Conservation (phyloP, 768 basidiomycete species). For the Psilocybe cyanescens region DNA sequence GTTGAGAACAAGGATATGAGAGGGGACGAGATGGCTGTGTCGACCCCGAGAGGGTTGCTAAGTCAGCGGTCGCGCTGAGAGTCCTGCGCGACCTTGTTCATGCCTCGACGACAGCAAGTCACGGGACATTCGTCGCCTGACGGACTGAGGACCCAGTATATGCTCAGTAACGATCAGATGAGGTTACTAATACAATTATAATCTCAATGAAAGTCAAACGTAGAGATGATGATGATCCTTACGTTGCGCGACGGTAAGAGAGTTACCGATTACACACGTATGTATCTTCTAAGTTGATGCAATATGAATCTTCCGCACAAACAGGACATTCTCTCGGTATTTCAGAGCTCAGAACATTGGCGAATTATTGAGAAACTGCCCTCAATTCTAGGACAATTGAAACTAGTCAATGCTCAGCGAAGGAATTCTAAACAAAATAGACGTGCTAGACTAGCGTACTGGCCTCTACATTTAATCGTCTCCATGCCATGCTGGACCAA, state of each 20-base stretch:
- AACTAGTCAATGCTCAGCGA: too few relatives aligned
- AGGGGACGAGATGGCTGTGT: background rate
- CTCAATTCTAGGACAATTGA: too few relatives aligned
- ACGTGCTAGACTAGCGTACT: too few relatives aligned
- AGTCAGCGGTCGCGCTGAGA: conserved; percentile 1
- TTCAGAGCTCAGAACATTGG: too few relatives aligned
- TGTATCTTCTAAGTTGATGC: background rate
- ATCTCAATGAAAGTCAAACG: background rate
- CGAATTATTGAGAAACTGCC: too few relatives aligned
- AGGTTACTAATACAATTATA: background rate
- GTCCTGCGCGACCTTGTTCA: background rate
- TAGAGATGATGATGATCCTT: background rate
- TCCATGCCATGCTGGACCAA: too few relatives aligned
- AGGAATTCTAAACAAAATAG: too few relatives aligned
- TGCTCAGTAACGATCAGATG: background rate
- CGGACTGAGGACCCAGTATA: too few relatives aligned
- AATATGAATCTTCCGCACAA: too few relatives aligned
- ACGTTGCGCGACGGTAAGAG: background rate
- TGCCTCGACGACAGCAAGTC: background rate
- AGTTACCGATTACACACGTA: background rate
- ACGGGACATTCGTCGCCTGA: background rate
- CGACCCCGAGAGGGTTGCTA: conserved; percentile 3
- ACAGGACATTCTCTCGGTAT: too few relatives aligned
- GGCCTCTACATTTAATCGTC: too few relatives aligned
- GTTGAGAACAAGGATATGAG: conserved; percentile 1